Evolutionary conservation across 345 rosid genomes (phyloP).

Genomic region (Brassica cretica): DNA sequence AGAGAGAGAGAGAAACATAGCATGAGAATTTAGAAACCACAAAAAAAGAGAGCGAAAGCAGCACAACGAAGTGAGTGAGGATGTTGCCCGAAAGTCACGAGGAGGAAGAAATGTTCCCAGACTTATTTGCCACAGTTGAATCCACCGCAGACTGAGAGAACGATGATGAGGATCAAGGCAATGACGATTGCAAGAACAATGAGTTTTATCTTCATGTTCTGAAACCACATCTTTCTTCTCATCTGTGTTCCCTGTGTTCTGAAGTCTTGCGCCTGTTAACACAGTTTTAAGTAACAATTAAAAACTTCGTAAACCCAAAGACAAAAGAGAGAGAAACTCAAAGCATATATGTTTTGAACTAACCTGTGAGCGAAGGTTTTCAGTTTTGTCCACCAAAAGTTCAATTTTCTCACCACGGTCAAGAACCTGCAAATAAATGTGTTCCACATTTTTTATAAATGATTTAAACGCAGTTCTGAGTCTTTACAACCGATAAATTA

Average conservation of each 20-base stretch:
- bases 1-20: not conserved
- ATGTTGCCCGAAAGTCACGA: conserved; percentile 8
- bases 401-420: conserved; percentile 96
- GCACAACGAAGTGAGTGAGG: conserved; percentile 25
- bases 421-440: conserved; percentile 59
- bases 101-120: conserved; percentile 9
- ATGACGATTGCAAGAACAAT: conserved; percentile 71
- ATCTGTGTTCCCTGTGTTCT: conserved; percentile 88
- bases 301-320: not conserved
- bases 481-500: too few relatives aligned
- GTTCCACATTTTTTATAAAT: not conserved
- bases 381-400: conserved; percentile 94
- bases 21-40: conserved; percentile 27
- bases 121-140: conserved; percentile 58
- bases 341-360: conserved; percentile 21
- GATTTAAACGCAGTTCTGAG: not conserved
- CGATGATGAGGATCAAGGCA: conserved; percentile 71
- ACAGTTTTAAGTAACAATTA: not conserved
- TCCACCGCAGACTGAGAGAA: conserved; percentile 80
- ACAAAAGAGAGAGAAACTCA: not conserved
- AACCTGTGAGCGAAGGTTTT: conserved; percentile 94
- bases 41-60: conserved; percentile 9
- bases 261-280: conserved; percentile 84
- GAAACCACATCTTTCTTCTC: conserved; percentile 93
- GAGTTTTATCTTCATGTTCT: conserved; percentile 96